Conservation (phyloP, 352 stramenopile species). For the Globisporangium acanthophoron region DNA sequence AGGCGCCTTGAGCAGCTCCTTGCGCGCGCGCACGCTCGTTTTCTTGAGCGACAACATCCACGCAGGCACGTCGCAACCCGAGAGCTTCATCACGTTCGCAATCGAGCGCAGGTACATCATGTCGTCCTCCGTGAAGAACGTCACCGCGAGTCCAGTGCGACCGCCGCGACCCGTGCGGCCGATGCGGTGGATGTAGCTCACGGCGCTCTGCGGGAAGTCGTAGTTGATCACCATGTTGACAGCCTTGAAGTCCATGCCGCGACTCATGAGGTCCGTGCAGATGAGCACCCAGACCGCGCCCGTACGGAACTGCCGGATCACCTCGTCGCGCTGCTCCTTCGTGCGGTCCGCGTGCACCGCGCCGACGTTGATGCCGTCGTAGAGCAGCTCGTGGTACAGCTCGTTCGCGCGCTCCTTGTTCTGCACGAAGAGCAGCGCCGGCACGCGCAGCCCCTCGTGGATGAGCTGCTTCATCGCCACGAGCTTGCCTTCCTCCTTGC, state of each 20-base stretch:
- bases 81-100: conserved; percentile 98
- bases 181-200: conserved; percentile 98
- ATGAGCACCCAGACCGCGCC: conserved; percentile 98
- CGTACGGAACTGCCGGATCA: conserved; percentile 94
- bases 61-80: conserved; percentile 94
- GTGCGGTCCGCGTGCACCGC: conserved; percentile 96
- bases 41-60: conserved; percentile 98
- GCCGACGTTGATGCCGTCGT: conserved; percentile 98
- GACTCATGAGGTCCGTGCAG: conserved; percentile 98
- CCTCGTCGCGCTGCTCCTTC: conserved; percentile 90
- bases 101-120: conserved; percentile 94
- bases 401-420: conserved; percentile 98
- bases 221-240: conserved; percentile 99
- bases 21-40: conserved; percentile 52
- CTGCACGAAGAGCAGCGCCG: conserved; percentile 97
- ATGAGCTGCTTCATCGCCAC: conserved; percentile 94
- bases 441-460: conserved; percentile 91
- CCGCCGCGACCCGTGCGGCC: conserved; percentile 93
- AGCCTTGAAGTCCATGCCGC: conserved; percentile 99
- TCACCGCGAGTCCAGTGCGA: conserved; percentile 92
- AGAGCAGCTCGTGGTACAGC: conserved; percentile 96
- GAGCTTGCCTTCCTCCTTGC: conserved; percentile 98
- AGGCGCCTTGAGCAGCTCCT: conserved; percentile 79
- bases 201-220: conserved; percentile 94
- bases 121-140: conserved; percentile 96